Conservation (phyloP, 805 yeast genomes). For the Nakazawaea anatomiae region DNA sequence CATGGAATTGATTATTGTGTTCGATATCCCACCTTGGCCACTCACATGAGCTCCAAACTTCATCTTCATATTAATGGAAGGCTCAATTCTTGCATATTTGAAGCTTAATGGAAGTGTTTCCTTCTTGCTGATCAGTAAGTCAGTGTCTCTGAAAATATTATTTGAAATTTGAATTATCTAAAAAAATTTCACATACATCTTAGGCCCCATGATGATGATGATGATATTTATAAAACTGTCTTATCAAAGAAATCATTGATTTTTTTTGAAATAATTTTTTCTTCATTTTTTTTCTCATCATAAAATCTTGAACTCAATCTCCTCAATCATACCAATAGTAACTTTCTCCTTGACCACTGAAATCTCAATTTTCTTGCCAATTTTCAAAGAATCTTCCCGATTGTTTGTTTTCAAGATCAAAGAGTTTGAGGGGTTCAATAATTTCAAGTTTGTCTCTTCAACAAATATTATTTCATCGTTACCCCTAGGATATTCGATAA, state of each 20-base stretch:
- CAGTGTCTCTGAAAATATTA: background rate
- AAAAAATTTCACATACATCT: background rate
- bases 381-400: background rate
- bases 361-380: conserved; percentile 3
- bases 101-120: conserved; percentile 9
- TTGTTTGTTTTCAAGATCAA: background rate
- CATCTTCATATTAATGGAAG: conserved; percentile 32
- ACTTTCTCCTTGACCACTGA: background rate
- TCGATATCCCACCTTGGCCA: conserved; percentile 61
- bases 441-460: background rate
- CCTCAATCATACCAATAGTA: background rate
- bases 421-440: background rate
- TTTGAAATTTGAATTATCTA: background rate
- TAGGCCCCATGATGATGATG: background rate
- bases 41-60: conserved; percentile 90
- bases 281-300: background rate
- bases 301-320: background rate
- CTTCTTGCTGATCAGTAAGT: conserved; percentile 2
- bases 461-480: conserved; percentile 5
- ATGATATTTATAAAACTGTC: too few species aligned
- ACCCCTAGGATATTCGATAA: conserved; percentile 3
- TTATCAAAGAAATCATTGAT: background rate
- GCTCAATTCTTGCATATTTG: conserved; percentile 31
- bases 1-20: conserved; percentile 34
- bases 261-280: background rate